phyloP scores from a whole-genome alignment of 2,329 filamentous ascomycete species.

The Blastomyces percursus region DNA sequence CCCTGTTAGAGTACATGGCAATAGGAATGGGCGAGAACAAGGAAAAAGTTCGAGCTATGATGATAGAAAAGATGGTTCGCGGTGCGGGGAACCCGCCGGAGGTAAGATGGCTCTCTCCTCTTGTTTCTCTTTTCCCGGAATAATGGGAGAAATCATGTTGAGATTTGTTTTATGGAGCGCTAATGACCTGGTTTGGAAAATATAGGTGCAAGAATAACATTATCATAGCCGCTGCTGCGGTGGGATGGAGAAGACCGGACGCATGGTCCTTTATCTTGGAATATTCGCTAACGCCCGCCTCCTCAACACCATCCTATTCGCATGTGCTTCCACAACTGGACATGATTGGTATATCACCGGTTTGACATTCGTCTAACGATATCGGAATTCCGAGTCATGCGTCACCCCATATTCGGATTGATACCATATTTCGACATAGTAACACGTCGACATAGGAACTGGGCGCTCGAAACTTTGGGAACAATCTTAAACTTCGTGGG shows the following conservation, averaged over 20 bases:
- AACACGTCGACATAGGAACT: no score
- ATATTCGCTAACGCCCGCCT: background rate
- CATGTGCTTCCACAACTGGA: background rate
- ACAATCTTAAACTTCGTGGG: background rate
- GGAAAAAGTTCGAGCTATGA: constrained; percentile 64
- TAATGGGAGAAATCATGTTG: background rate
- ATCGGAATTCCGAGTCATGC: no score
- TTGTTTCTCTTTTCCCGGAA: background rate
- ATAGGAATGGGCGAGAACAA: constrained; percentile 78
- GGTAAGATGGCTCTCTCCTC: constrained; percentile 27
- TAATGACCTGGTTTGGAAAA: background rate
- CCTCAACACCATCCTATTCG: background rate
- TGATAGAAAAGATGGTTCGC: constrained; percentile 65
- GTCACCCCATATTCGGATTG: background rate
- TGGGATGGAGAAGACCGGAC: background rate
- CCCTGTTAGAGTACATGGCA: constrained; percentile 76
- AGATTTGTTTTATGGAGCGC: background rate
- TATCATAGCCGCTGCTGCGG: background rate
- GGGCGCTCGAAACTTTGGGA: background rate
- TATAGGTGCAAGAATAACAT: constrained; percentile 13
- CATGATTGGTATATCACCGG: no score
- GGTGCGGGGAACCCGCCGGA: constrained; percentile 56
- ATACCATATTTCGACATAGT: background rate
- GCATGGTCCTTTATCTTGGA: background rate
- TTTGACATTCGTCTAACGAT: background rate